Base-by-base conservation (phyloP, 805 yeast species). In the Zygotorulaspora danielsina region DNA sequence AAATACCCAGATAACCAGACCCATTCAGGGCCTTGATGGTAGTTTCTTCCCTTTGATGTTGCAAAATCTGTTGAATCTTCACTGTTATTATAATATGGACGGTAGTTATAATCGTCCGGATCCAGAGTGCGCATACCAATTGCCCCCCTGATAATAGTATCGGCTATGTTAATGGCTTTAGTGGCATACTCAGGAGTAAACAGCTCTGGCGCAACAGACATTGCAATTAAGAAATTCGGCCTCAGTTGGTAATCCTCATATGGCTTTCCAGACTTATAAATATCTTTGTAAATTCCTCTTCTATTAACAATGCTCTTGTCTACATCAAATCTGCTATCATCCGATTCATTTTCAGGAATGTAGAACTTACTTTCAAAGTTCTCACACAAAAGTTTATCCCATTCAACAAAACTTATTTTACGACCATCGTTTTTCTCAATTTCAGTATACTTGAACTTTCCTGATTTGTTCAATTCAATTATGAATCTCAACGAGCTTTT, bases 11-110 rank as follows among this genome's bases (percentile, higher is more conserved):
- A 71, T 42, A 79, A 75, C 97, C 97, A 90, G 22, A 85, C 84
- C 98, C 98, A 90, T 59, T 93, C 98, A 2, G 98, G 98, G 2
- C 98, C 98, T 65, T 90, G 97, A 63, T 90, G 98, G 61, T 90
- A 90, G 65, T 93, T 93, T 54, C 97, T 76, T 20, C 98, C 98
- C 64, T 88, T 87, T 2, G 97, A 73, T 0, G 97, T 88, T 1
- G 94, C 87, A 71, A 88, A 93, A 61, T 90, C 96, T 4, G 73
- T 77, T 38, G 76, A 77, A 54, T 90, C 97, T 28, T 75, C 82
- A 34, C 87, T 67, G 59, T 90, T 93, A 55, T 70, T 69, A 63
- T 90, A 90, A 65, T 85, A 77, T 2, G 98, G 98, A 47, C 95
- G 73, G 62, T 93, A 90, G 63, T 90, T 89, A 67, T 79, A 75